Base-by-base conservation (phyloP, 345 rosid genomes). In the Rhodamnia rubescens region DNA sequence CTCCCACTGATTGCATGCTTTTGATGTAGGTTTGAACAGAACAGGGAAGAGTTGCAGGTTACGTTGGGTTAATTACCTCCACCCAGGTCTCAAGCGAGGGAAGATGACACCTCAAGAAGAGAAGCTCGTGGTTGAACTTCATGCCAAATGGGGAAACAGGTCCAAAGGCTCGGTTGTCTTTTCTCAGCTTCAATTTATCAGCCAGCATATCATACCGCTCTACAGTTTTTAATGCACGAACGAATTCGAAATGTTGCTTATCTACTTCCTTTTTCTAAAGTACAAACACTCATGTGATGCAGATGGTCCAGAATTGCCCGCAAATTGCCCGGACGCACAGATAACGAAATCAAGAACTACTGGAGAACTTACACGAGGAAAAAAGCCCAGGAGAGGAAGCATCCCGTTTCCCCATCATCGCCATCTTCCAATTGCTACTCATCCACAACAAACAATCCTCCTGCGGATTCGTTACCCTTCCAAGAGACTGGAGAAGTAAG, bases 41-140 rank as follows among this genome's bases (percentile, higher is more conserved):
- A 96, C 99, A 83, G 99, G 99, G 82, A 97, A 97, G 89, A 96
- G 99, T 92, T 97, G 99, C 99, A 94, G 99, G 95, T 93, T 97
- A 85, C 93, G 99, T 22, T 97, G 99, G 99, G 99, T 96, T 92
- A 97, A 97, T 85, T 97, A 97, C 90, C 92, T 97, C 40, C 98
- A 97, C 85, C 99, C 99, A 83, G 98, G 98, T 82, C 99, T 97
- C 40, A 97, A 97, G 92, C 93, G 98, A 26, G 98, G 98, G 57
- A 97, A 97, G 94, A 95, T 97, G 99, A 92, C 98, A 2, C 93
- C 95, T n/a, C 96, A 93, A 61, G 99, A 97, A 89, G 98, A 97
- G 92, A 93, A 89, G 87, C 95, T 95, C 12, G 98, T 97, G 87
- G 93, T 97, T 36, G 99, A 96, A 84, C 98, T 95, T 88, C 99